A percentile compares a stretch with the other conserved stretches of the same genome.
Conservation (phyloP, 2,329 filamentous ascomycete genomes). For the Rhinocladiella similis region DNA sequence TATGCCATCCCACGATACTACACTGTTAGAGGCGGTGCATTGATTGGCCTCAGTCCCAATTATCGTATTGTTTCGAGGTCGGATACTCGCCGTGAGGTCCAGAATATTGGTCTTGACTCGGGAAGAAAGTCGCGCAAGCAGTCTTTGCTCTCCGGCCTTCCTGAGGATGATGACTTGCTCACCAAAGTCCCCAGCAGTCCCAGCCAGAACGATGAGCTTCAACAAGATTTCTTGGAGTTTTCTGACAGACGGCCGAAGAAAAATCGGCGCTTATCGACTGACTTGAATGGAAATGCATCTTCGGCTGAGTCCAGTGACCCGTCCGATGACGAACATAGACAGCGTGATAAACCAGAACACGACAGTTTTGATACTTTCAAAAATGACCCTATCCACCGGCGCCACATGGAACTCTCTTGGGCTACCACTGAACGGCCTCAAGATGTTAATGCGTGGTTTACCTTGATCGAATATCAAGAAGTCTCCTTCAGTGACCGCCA, state of each 20-base stretch:
- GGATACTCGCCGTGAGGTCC: slow-evolving; percentile 49
- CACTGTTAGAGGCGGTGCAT: slow-evolving; percentile 63
- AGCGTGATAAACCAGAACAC: slow-evolving; percentile 45
- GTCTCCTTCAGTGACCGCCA: slow-evolving; percentile 44
- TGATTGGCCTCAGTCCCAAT: slow-evolving; percentile 65
- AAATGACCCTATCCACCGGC: slow-evolving; percentile 36
- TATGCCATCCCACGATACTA: slow-evolving; percentile 71
- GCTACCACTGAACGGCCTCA: slow-evolving; percentile 65
- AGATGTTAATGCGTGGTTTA: slow-evolving; percentile 72
- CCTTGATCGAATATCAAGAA: slow-evolving; percentile 77
- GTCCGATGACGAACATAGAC: slow-evolving; percentile 40
- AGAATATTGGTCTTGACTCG: slow-evolving; percentile 41
- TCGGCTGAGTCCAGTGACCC: slow-evolving; percentile 53
- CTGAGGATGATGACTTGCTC: slow-evolving; percentile 27
- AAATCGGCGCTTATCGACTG: slow-evolving; percentile 22
- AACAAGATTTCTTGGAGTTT: slow-evolving; percentile 38
- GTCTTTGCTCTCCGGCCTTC: slow-evolving; percentile 39
- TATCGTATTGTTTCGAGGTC: slow-evolving; percentile 68
- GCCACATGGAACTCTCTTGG: slow-evolving; percentile 59
- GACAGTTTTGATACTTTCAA: slow-evolving; percentile 54
- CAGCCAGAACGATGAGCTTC: slow-evolving; percentile 24
- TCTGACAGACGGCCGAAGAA: slow-evolving; percentile 22
- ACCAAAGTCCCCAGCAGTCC: slow-evolving; percentile 27
- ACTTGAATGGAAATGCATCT: slow-evolving; percentile 26
- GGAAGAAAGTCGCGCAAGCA: slow-evolving; percentile 35